These are phyloP conservation scores for Irpex sp. DNA, from an alignment of 1,284 basidiomycete genomes.

Conservation along the genomic window DNA sequence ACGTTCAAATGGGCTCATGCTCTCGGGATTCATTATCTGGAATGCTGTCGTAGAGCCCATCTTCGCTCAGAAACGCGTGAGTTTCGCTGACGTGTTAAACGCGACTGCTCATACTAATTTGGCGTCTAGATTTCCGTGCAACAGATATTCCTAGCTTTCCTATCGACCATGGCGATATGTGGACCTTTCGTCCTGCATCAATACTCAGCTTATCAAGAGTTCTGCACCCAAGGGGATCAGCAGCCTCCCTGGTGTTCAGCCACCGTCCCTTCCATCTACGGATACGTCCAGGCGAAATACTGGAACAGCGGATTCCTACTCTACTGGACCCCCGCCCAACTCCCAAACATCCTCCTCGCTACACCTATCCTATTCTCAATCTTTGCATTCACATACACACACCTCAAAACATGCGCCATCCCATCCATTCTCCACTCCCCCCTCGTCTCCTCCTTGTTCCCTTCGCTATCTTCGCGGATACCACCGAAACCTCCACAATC, in stretches of 20 bases:
- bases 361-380: slow-evolving; percentile 62
- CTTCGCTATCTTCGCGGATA: not conserved
- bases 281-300: slow-evolving; percentile 82
- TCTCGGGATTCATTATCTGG: slow-evolving; percentile 76
- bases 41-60: slow-evolving; percentile 54
- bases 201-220: slow-evolving; percentile 55
- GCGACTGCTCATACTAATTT: slow-evolving; percentile 8
- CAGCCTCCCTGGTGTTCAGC: slow-evolving; percentile 60
- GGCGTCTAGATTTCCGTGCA: slow-evolving; percentile 30
- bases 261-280: slow-evolving; percentile 70
- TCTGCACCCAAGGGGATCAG: slow-evolving; percentile 44
- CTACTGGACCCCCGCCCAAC: slow-evolving; percentile 83
- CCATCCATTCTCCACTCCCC: slow-evolving; percentile 16
- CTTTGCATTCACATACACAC: slow-evolving; percentile 33
- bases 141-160: slow-evolving; percentile 30
- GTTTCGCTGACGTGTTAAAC: slow-evolving; percentile 10
- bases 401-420: slow-evolving; percentile 16
- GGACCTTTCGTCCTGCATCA: slow-evolving; percentile 76
- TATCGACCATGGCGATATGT: slow-evolving; percentile 45
- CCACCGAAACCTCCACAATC: slow-evolving; percentile 10
- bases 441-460: slow-evolving; percentile 1
- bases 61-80: slow-evolving; percentile 33
- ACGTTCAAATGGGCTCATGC: slow-evolving; percentile 81
- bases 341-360: slow-evolving; percentile 87
- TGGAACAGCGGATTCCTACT: slow-evolving; percentile 86